These are phyloP conservation scores for Kokia cookei DNA, from an alignment of 441 rosid genomes.

Conservation along the genomic window DNA sequence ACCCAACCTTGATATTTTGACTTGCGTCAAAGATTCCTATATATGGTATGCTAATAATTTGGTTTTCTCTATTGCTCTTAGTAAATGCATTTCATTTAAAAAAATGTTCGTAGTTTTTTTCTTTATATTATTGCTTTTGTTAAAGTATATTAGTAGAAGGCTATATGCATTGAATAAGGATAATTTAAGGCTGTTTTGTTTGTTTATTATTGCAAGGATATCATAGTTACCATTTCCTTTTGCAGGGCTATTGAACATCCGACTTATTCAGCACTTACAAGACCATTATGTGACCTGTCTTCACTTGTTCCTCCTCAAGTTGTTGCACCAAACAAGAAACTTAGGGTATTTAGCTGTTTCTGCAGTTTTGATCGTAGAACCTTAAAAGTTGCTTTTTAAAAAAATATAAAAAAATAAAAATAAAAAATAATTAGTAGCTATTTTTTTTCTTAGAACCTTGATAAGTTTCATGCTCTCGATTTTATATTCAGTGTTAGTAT, in stretches of 20 bases:
- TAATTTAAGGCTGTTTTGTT: neutral
- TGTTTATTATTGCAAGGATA: neutral
- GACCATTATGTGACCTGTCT: slow-evolving; percentile 96
- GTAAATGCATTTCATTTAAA: neutral
- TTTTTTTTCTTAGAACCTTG: neutral
- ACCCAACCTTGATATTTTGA: slow-evolving; percentile 93
- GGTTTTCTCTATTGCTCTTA: neutral
- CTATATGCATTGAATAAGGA: neutral
- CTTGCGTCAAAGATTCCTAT: slow-evolving; percentile 97
- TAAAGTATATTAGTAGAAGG: neutral
- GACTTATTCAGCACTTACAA: slow-evolving; percentile 92
- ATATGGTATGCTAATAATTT: slow-evolving; percentile 56
- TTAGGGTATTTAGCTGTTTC: slow-evolving; percentile 53
- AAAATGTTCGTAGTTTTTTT: neutral
- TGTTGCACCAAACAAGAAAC: slow-evolving; percentile 88
- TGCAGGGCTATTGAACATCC: slow-evolving; percentile 99
- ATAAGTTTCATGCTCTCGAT: neutral
- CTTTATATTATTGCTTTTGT: neutral
- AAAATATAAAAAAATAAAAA: neutral
- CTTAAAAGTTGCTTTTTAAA: neutral
- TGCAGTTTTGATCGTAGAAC: neutral
- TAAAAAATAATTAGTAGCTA: neutral
- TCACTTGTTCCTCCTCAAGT: slow-evolving; percentile 88
- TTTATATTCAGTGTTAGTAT: neutral
- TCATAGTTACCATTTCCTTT: slow-evolving; percentile 12